A percentile compares a stretch with the other conserved stretches of the same genome.
Evolutionary conservation across 371 early-diverging fungal species (phyloP).

Genomic region (Mucor circinelloides): DNA sequence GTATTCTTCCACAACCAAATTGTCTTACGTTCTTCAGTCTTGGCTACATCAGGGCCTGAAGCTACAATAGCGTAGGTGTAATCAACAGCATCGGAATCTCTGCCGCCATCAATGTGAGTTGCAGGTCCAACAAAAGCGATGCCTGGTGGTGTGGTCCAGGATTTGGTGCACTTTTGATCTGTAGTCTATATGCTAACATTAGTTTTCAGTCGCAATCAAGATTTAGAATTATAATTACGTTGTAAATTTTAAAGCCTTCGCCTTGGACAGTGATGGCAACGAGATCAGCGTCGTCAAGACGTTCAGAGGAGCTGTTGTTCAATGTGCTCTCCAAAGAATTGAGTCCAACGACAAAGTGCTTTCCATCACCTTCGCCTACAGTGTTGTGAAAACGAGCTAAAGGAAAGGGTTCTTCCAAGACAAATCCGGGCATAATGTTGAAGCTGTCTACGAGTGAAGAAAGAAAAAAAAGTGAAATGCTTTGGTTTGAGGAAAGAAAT

Average conservation of each 20-base stretch:
- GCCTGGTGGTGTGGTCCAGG: slow-evolving; percentile 63
- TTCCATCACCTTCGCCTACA: slow-evolving; percentile 24
- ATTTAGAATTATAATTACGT: slow-evolving; percentile 36
- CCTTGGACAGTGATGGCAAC: slow-evolving; percentile 62
- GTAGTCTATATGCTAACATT: slow-evolving; percentile 36
- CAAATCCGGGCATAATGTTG: slow-evolving; percentile 54
- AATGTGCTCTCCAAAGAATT: slow-evolving; percentile 38
- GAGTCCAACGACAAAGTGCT: slow-evolving; percentile 44
- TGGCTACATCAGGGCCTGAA: slow-evolving; percentile 56
- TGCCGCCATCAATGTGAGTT: slow-evolving; percentile 36
- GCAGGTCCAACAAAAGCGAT: slow-evolving; percentile 58
- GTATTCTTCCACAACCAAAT: slow-evolving; percentile 62
- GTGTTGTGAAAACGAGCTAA: slow-evolving; percentile 59
- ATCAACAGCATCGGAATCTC: slow-evolving; percentile 38
- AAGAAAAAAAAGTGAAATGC: background rate
- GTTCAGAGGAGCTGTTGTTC: slow-evolving; percentile 29
- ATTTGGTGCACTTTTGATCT: slow-evolving; percentile 62
- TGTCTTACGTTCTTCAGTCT: slow-evolving; percentile 51
- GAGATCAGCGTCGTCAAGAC: slow-evolving; percentile 35
- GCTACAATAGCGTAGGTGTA: slow-evolving; percentile 60
- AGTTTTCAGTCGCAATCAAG: background rate
- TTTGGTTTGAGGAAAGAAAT: background rate
- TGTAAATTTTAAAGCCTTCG: slow-evolving; percentile 63
- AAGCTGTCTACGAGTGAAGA: background rate
- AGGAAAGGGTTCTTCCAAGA: slow-evolving; percentile 62